phyloP scores from a whole-genome alignment of 164 flowering plant species.

The Liquidambar formosana region DNA sequence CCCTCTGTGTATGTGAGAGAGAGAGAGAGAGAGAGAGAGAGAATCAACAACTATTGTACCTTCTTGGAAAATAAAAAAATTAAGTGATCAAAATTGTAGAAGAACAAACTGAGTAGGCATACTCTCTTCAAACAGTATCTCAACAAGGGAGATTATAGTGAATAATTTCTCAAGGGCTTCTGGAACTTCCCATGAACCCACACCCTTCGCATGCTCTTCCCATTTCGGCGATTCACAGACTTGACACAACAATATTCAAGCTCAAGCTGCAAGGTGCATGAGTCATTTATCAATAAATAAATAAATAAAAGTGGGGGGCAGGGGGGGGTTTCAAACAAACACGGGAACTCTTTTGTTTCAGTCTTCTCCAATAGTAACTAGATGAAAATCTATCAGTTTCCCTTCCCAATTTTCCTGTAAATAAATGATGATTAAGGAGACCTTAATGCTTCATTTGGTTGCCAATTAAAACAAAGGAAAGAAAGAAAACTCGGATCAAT shows the following conservation, averaged over 20 bases:
- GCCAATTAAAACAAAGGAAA: background rate
- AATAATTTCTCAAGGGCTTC: conserved; percentile 42
- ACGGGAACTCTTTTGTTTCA: too few relatives aligned
- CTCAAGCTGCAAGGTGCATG: conserved; percentile 59
- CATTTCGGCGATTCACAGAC: conserved; percentile 71
- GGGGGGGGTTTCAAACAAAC: too few relatives aligned
- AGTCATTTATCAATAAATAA: background rate
- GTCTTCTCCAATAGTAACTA: too few relatives aligned
- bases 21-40: too few relatives aligned
- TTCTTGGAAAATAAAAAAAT: too few relatives aligned
- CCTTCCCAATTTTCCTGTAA: background rate
- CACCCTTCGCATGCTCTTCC: conserved; percentile 79
- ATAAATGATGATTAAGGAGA: background rate
- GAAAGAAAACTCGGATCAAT: background rate
- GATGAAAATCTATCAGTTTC: background rate
- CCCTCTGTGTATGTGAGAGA: too few relatives aligned
- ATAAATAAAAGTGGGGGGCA: too few relatives aligned
- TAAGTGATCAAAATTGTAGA: too few relatives aligned
- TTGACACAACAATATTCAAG: conserved; percentile 88
- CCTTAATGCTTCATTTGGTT: background rate
- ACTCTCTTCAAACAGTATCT: too few relatives aligned
- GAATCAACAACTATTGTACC: too few relatives aligned
- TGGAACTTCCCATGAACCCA: conserved; percentile 97
- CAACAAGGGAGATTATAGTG: background rate
- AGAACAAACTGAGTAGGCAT: too few relatives aligned